Base-by-base conservation (phyloP, 2,329 filamentous ascomycete species). In the Periconia sp. region DNA sequence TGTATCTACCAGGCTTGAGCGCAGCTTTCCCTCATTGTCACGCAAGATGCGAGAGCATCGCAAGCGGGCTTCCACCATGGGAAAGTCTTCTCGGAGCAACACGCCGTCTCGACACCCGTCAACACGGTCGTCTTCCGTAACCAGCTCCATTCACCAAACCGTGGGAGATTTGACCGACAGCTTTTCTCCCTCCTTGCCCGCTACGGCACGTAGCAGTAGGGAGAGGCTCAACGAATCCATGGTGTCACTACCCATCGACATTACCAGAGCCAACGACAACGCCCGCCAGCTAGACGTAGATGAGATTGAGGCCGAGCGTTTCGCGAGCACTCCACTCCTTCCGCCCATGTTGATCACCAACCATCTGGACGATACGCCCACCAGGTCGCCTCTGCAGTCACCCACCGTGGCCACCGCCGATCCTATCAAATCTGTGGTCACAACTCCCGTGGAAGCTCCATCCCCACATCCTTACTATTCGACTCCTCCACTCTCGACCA, bases 351-450 rank as follows among this genome's bases (percentile, higher is more conserved):
- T 95, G 77, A 86, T 84, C 27, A 82, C 84, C 51, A 75, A 80
- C 19, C 76, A 81, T 33, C 74, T 78, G 43, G 72, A 77, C 37
- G 77, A 84, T 41, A 81, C 85, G 0, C 81, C 82, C 1, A 79
- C 88, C 31, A 83, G 90, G 54, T 95, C 91, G 8, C 91, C 92
- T n/a, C 78, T 96, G 23, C 91, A 95, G 72, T 95, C 91, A 0
- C 92, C 92, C 0, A 88, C 86, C 0, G 83, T 94, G 17, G 90
- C 86, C 0, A 82, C 93, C 17, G 89, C 64, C 10, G 85, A 86
- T n/a, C 76, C 81, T 40, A 73, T 75, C 35, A 55, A 74, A 7
- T 80, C 79, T 15, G 64, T 76, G 47, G 74, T 72, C 43, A 70
- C 74, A 20, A 78, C 79, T 15, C 79, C 80, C 15, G 72, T 78